A percentile compares a stretch with the other conserved stretches of the same genome.
Evolutionary conservation across 75 land plant species (phyloP).

Genomic region (Picea glauca): DNA sequence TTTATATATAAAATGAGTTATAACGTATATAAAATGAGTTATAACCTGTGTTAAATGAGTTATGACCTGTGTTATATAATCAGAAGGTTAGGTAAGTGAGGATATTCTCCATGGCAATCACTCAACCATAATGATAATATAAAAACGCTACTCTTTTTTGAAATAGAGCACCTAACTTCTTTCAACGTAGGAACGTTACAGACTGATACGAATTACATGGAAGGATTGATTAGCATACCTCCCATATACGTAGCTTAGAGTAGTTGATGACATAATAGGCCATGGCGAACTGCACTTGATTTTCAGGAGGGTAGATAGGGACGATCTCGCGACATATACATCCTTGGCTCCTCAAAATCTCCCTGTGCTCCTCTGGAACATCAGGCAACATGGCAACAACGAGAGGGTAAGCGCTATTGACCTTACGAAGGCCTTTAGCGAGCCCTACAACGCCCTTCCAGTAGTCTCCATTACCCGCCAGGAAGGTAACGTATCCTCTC

Average conservation of each 20-base stretch:
- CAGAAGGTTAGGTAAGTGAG: no score
- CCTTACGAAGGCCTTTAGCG: conserved; percentile 43
- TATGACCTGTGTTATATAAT: no score
- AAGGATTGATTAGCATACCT: conserved; percentile 9
- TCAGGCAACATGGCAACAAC: conserved; percentile 49
- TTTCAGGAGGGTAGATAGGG: conserved; percentile 38
- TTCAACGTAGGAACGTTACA: no score
- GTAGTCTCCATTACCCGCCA: conserved; percentile 50
- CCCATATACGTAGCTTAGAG: conserved; percentile 55
- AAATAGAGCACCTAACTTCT: no score
- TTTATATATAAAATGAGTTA: no score
- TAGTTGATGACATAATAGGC: conserved; percentile 51
- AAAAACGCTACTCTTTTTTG: no score
- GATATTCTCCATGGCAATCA: no score
- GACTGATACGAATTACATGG: not conserved
- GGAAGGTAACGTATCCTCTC: conserved; percentile 49
- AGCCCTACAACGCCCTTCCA: conserved; percentile 47
- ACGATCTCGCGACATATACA: conserved; percentile 42
- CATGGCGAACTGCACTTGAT: conserved; percentile 50
- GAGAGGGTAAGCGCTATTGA: conserved; percentile 28
- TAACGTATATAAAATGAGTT: no score
- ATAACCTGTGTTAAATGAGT: no score
- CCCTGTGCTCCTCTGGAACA: conserved; percentile 44
- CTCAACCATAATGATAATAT: no score
- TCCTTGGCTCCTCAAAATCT: conserved; percentile 29